Conservation (phyloP, 164 flowering plant genomes). For the Chimonanthus salicifolius region DNA sequence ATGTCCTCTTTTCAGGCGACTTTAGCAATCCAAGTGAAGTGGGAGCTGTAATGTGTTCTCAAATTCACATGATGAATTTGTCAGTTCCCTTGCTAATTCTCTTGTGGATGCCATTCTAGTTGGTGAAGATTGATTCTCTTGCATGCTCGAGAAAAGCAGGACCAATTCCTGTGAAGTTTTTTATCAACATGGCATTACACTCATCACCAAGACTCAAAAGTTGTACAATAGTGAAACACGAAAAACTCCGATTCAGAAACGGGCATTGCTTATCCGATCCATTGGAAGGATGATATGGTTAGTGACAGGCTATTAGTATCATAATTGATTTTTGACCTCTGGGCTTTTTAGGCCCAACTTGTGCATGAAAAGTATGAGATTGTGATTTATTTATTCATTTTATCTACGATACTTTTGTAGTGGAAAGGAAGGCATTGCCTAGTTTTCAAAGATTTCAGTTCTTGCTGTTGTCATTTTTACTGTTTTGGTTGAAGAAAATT, state of each 20-base stretch:
- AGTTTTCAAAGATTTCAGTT: neutral
- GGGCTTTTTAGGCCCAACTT: neutral
- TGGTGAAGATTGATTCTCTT: neutral
- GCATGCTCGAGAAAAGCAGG: neutral
- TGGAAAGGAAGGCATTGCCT: neutral
- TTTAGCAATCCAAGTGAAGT: neutral
- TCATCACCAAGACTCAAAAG: neutral
- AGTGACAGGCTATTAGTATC: neutral
- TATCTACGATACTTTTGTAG: neutral
- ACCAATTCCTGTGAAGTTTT: neutral
- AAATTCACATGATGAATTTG: neutral
- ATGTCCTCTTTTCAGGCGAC: neutral
- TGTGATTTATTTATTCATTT: too few species aligned
- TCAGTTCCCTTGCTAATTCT: neutral
- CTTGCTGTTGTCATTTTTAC: too few species aligned
- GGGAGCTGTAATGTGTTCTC: neutral
- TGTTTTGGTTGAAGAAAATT: too few species aligned
- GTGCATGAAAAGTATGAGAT: neutral
- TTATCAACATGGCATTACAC: neutral
- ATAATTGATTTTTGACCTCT: neutral
- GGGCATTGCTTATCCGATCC: neutral
- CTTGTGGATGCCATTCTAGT: neutral
- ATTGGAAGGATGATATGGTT: neutral
- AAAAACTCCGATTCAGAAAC: neutral
- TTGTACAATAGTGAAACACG: neutral